These are phyloP conservation scores for Salix udensis DNA, from an alignment of 345 rosid species.

Conservation along the genomic window DNA sequence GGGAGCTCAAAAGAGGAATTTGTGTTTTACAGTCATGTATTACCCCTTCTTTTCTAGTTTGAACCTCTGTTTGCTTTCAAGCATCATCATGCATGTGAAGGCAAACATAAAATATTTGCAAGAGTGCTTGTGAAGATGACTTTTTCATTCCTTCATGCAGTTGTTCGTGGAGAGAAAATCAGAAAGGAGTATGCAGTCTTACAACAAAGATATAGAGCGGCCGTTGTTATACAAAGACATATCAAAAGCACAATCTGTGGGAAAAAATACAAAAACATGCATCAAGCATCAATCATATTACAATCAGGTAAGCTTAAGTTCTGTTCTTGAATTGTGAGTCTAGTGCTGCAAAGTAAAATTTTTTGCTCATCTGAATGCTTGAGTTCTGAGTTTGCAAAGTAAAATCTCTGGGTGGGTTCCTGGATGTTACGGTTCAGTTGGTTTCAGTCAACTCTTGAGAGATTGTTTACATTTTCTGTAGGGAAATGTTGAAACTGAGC, in stretches of 20 bases:
- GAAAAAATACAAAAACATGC: constrained; percentile 40
- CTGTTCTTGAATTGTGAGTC: neutral
- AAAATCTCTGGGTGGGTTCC: neutral
- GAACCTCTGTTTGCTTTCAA: neutral
- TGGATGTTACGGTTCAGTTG: constrained; percentile 1
- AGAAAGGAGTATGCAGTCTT: constrained; percentile 64
- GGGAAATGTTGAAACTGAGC: neutral
- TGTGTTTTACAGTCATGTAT: constrained; percentile 80
- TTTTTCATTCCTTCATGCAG: constrained; percentile 40
- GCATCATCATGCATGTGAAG: constrained; percentile 11
- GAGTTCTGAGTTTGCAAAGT: constrained; percentile 1
- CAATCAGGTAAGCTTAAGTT: constrained; percentile 60
- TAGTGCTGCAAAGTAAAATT: neutral
- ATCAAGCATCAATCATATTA: constrained; percentile 54
- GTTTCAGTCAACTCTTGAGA: neutral
- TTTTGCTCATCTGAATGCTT: constrained; percentile 12
- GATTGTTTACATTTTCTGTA: neutral
- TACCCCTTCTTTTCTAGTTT: constrained; percentile 7
- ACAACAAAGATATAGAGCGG: constrained; percentile 74
- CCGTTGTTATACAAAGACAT: constrained; percentile 69
- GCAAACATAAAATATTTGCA: neutral
- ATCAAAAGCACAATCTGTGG: constrained; percentile 48
- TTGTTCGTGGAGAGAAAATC: constrained; percentile 66
- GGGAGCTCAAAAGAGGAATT: constrained; percentile 65
- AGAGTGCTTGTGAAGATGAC: constrained; percentile 2